Conservation (phyloP, 2,329 filamentous ascomycete species). For the Talaromyces atroroseus region DNA sequence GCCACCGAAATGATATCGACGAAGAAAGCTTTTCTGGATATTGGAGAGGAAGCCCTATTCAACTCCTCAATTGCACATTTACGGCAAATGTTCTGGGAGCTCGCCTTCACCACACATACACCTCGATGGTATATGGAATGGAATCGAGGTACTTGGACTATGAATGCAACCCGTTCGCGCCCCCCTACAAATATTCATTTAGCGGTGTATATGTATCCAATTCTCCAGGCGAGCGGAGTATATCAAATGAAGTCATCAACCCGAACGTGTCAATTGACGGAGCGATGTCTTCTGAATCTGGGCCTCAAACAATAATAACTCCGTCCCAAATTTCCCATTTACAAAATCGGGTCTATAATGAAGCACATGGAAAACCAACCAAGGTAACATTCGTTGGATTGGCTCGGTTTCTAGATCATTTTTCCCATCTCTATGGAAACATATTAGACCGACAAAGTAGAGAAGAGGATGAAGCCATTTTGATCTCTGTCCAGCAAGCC, state of each 20-base stretch:
- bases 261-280: not conserved
- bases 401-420: not conserved
- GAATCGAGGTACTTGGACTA: conserved; percentile 4
- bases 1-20: not conserved
- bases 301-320: not conserved
- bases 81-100: not conserved
- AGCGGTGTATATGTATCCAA: not conserved
- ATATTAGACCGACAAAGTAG: not conserved
- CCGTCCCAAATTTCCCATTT: not conserved
- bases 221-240: not conserved
- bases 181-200: not conserved
- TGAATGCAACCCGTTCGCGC: not conserved
- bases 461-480: not conserved
- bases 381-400: not conserved
- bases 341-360: not conserved
- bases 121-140: not conserved
- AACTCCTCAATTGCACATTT: conserved; percentile 1
- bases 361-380: not conserved
- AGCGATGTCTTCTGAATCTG: not conserved
- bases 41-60: not conserved
- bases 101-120: not conserved
- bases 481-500: not conserved
- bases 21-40: not conserved
- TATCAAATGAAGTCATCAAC: not conserved
- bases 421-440: conserved; percentile 3